These are phyloP conservation scores for Diutina rugosa DNA, from an alignment of 1,139 yeast species.

Conservation along the genomic window DNA sequence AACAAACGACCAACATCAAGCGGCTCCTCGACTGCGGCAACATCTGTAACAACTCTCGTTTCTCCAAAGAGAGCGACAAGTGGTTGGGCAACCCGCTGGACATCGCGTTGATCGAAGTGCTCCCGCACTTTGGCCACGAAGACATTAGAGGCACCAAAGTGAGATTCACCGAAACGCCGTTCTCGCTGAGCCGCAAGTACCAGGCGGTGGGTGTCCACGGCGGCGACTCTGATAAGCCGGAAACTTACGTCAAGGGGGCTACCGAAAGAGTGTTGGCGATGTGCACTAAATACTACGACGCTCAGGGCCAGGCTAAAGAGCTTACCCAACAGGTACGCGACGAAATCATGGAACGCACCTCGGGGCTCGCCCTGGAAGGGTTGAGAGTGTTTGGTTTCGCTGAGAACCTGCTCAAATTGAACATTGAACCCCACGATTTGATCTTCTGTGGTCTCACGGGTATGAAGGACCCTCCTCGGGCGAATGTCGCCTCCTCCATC, in stretches of 20 bases:
- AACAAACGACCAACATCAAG: conserved; percentile 38
- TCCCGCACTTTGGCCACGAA: conserved; percentile 56
- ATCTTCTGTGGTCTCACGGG: conserved; percentile 79
- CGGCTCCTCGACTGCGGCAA: conserved; percentile 55
- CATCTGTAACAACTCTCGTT: conserved; percentile 72
- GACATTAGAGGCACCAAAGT: conserved; percentile 52
- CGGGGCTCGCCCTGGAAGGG: conserved; percentile 66
- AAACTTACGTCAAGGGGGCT: conserved; percentile 80
- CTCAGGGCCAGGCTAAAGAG: conserved; percentile 39
- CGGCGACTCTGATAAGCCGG: conserved; percentile 42
- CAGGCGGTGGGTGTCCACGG: conserved; percentile 70
- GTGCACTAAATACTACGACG: conserved; percentile 48
- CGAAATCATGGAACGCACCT: conserved; percentile 41
- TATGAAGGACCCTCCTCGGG: conserved; percentile 95
- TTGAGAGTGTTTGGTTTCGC: conserved; percentile 81
- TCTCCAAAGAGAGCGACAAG: conserved; percentile 55
- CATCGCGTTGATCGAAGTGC: conserved; percentile 70
- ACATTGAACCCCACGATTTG: conserved; percentile 39
- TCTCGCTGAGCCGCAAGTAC: conserved; percentile 71
- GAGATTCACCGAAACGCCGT: conserved; percentile 66
- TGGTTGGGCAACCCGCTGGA: conserved; percentile 91
- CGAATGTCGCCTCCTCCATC: conserved; percentile 63
- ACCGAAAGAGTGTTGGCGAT: conserved; percentile 57
- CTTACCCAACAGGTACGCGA: conserved; percentile 37
- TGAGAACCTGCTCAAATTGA: conserved; percentile 23